Percentiles rank a stretch among this genome's conserved stretches.
These are phyloP conservation scores for Rosa lucieae DNA, from an alignment of 306 rosid genomes.

Conservation along the genomic window DNA sequence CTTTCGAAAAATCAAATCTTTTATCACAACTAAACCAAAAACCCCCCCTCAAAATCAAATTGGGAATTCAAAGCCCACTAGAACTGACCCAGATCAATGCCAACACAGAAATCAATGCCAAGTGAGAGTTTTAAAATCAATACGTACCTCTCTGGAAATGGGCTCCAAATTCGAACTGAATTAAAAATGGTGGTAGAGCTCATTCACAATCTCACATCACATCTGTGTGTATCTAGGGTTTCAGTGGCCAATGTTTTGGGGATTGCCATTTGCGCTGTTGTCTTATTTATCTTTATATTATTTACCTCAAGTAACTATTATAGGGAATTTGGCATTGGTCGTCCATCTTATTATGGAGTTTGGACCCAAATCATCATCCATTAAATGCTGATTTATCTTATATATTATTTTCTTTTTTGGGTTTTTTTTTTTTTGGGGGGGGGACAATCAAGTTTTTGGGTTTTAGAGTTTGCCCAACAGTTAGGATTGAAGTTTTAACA, in stretches of 20 bases:
- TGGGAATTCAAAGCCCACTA: conserved; percentile 2
- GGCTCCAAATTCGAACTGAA: conserved; percentile 13
- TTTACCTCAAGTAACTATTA: background rate
- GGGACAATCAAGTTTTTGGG: too few species aligned
- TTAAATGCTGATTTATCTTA: background rate
- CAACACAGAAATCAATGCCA: background rate
- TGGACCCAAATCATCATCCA: conserved; percentile 12
- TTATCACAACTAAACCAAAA: background rate
- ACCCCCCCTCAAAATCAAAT: conserved; percentile 14
- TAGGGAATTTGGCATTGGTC: background rate
- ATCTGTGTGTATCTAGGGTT: conserved; percentile 9
- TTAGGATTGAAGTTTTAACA: too few species aligned
- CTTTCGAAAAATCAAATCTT: background rate
- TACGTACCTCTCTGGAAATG: conserved; percentile 12
- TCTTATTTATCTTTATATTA: conserved; percentile 1
- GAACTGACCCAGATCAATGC: conserved; percentile 14
- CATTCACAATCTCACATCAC: background rate
- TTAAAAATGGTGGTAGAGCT: background rate
- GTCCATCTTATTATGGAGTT: background rate
- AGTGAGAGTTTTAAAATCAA: background rate
- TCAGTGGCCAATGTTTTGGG: conserved; percentile 19
- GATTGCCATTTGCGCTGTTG: conserved; percentile 20
- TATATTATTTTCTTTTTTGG: background rate
- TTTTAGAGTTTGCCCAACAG: too few species aligned
- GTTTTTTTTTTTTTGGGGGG: too few species aligned